Evolutionary conservation across 2,329 filamentous ascomycete species (phyloP).

Genomic region (Venturia aucupariae): DNA sequence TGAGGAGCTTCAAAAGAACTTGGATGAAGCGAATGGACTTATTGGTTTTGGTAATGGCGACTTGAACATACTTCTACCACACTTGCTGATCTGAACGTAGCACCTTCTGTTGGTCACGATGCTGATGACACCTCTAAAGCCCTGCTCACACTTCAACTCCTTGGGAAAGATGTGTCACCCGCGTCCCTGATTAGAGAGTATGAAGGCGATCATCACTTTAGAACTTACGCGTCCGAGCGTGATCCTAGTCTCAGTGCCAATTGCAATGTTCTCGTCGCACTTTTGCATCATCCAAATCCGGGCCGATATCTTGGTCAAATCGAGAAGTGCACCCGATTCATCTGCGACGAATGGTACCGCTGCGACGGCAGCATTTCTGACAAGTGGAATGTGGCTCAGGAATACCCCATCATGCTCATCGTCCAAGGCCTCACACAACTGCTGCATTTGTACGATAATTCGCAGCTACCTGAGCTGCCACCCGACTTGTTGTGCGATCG

Average conservation of each 20-base stretch:
- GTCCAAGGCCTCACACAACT: background rate
- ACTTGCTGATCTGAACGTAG: background rate
- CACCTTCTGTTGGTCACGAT: slow-evolving; percentile 18
- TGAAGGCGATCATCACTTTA: slow-evolving; percentile 23
- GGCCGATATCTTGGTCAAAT: slow-evolving; percentile 19
- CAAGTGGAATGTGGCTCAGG: slow-evolving; percentile 19
- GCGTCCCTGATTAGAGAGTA: slow-evolving; percentile 21
- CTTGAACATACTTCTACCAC: too few species aligned
- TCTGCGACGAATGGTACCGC: slow-evolving; percentile 22
- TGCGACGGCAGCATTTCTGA: slow-evolving; percentile 20
- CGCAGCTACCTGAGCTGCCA: background rate
- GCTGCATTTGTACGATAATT: background rate
- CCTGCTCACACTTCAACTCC: slow-evolving; percentile 16
- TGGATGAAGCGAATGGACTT: background rate
- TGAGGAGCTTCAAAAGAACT: background rate
- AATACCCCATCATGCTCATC: slow-evolving; percentile 5
- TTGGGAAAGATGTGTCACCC: slow-evolving; percentile 16
- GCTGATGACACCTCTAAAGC: slow-evolving; percentile 22
- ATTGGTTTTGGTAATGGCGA: slow-evolving; percentile 7
- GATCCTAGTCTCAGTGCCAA: slow-evolving; percentile 26
- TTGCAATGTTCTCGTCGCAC: slow-evolving; percentile 24
- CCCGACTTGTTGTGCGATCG: background rate
- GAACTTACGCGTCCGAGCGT: slow-evolving; percentile 23
- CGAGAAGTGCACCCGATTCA: slow-evolving; percentile 20
- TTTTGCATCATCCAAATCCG: slow-evolving; percentile 20